Conservation (phyloP, 164 flowering plant genomes). For the Amborella trichopoda region DNA sequence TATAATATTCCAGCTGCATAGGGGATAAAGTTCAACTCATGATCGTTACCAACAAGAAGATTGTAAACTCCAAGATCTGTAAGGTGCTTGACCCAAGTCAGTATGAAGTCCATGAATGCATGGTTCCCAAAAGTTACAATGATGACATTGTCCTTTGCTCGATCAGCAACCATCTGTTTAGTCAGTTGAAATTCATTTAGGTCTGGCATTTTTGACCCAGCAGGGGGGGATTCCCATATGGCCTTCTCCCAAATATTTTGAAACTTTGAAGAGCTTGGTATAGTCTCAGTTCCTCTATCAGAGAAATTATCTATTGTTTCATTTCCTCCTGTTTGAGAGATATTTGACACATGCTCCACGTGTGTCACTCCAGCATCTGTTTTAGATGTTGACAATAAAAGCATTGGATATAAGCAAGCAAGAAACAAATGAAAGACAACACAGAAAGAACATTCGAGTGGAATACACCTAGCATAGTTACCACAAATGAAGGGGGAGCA, state of each 20-base stretch:
- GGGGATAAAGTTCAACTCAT: too few species aligned
- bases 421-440: too few species aligned
- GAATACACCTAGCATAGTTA: too few species aligned
- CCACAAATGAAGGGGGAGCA: too few species aligned
- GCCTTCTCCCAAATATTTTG: constrained; percentile 20
- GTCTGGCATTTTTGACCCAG: constrained; percentile 61
- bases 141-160: constrained; percentile 65
- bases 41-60: constrained; percentile 80
- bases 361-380: constrained; percentile 19
- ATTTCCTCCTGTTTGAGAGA: constrained; percentile 11
- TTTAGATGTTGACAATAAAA: constrained; percentile 1
- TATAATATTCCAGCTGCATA: too few species aligned
- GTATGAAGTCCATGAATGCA: constrained; percentile 94
- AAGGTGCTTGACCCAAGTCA: constrained; percentile 89
- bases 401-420: background rate
- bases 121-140: constrained; percentile 92
- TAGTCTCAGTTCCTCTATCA: background rate
- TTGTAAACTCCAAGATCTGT: constrained; percentile 70
- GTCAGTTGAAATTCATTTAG: constrained; percentile 45
- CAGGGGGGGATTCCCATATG: constrained; percentile 67
- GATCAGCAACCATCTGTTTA: constrained; percentile 47
- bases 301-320: background rate
- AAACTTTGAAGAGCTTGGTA: constrained; percentile 6
- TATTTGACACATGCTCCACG: constrained; percentile 12
- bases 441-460: too few species aligned